Evolutionary conservation across 2,329 filamentous ascomycete species (phyloP), one percentile per base, ranked within the genome.

Genomic region (Venturia nashicola): DNA sequence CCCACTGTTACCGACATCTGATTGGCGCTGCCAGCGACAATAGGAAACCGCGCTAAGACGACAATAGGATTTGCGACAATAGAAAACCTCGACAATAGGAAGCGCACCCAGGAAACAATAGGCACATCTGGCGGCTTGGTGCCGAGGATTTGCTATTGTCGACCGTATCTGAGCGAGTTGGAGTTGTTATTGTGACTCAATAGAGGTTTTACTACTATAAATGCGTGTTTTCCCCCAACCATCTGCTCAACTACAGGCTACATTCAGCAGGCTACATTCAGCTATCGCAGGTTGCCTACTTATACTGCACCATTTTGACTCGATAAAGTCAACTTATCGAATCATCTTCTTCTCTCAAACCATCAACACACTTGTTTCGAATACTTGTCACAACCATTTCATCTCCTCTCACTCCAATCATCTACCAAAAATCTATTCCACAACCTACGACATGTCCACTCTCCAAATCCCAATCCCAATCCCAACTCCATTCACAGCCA

Each of bases 21-120:
- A 57, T 57, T 57, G 51, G 51, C 14, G 20, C 2, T 14, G 14
- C 18, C 20, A 16, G 16, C 46, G 46, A 34, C 51, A 36, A 36
- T 57, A 57, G 32, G 8, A 23, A 57, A 36, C 16, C 32, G 20
- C 51, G 32, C 51, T 36, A 57, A 57, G 23, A 57, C 51, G 36
- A 55, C 51, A 57, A 57, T 57, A 36, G 51, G 32, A 57, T 57
- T 14, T 14, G 44, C 51, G 51, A 57, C 51, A 57, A 57, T 57
- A 36, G 51, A 36, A 20, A 39, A 39, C 2, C 51, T 55, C 32
- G 51, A 55, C 51, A 55, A 57, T 57, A 36, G 27, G 51, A 51
- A 51, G 0, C 1, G 46, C 20, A 16, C 23, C 46, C 46, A 27
- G 32, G 44, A 36, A 55, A 55, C 51, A 55, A 55, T 55, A n/a